Base-by-base conservation (phyloP, 192 early-diverging fungal genomes). In the Coemansia sp. region DNA sequence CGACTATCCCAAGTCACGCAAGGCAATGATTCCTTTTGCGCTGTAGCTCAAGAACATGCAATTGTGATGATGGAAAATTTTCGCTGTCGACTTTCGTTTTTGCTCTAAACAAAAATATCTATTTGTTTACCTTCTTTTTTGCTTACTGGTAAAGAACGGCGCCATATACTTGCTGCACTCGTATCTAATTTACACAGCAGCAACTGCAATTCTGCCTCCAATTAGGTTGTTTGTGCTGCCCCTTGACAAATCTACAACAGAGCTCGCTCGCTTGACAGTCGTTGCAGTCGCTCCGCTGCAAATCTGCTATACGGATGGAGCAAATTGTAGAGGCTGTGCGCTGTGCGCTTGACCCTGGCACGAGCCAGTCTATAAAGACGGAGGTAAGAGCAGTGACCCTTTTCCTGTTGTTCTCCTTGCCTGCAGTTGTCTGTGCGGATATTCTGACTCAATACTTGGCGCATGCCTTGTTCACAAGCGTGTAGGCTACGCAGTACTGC, bases 1-100 rank as follows among this genome's bases (percentile, higher is more conserved):
- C 6, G 85, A 89, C 63, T 98, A 96, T 60, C 95, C 95, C 41
- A 86, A 85, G 64, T 85, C 85, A 53, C 86, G 95, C 68, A 92
- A 88, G 70, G 83, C 87, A 38, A 82, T 93, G 71, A 75, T 93
- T 68, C 89, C 91, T 21, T 85, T 88, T 60, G 46, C 91, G 2
- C 11, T 50, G 14, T 46, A 46, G 40, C 17, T 2, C n/a, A n/a
- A n/a, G n/a, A n/a, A n/a, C n/a, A n/a, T n/a, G n/a, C n/a, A n/a
- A n/a, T n/a, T n/a, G n/a, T n/a, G n/a, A n/a, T n/a, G 40, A 19
- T 62, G 24, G 52, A 59, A 56, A 36, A 21, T 54, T 33, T 54
- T 33, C 22, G 46, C 46, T 27, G 46, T n/a, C 46, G 7, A 15
- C 10, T 24, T 24, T 38, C 15, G 21, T 27, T 26, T 15, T 12